Conservation (phyloP, 805 yeast genomes). For the Kodamaea hsintzibuensis region DNA sequence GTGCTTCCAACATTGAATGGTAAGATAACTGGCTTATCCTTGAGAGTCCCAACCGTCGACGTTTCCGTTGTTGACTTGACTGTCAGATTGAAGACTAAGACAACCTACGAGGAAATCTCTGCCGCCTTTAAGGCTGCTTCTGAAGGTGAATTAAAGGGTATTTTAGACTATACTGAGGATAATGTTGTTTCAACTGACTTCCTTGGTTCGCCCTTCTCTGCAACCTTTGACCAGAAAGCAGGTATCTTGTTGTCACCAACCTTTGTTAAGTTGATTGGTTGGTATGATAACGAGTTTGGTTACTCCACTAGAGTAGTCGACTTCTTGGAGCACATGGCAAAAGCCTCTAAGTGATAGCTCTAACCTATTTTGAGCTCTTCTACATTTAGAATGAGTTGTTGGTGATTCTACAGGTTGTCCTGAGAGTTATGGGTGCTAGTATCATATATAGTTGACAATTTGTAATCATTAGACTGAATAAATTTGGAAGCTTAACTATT, state of each 20-base stretch:
- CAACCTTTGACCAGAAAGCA: constrained; percentile 89
- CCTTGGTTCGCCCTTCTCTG: constrained; percentile 79
- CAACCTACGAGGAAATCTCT: constrained; percentile 83
- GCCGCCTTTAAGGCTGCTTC: constrained; percentile 74
- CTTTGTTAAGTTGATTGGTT: constrained; percentile 87
- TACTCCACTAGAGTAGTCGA: constrained; percentile 96
- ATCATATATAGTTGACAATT: too few relatives aligned
- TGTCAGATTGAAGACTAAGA: constrained; percentile 71
- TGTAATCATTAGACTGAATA: too few relatives aligned
- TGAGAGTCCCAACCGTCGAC: constrained; percentile 92
- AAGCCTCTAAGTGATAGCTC: not conserved
- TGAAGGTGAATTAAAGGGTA: constrained; percentile 75
- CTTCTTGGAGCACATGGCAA: constrained; percentile 71
- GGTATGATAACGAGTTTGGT: constrained; percentile 97
- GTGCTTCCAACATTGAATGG: constrained; percentile 90
- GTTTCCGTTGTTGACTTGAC: constrained; percentile 94
- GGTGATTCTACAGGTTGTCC: too few relatives aligned
- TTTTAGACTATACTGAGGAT: constrained; percentile 89
- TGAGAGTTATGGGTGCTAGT: too few relatives aligned
- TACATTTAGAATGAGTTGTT: too few relatives aligned
- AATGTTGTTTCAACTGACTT: constrained; percentile 91
- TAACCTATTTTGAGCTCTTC: too few relatives aligned
- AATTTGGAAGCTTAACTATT: too few relatives aligned
- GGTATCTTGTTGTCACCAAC: constrained; percentile 85
- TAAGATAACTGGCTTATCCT: constrained; percentile 90